These are phyloP conservation scores for Rhododendron ferrugineum DNA, from an alignment of 148 eudicot species.

Conservation along the genomic window DNA sequence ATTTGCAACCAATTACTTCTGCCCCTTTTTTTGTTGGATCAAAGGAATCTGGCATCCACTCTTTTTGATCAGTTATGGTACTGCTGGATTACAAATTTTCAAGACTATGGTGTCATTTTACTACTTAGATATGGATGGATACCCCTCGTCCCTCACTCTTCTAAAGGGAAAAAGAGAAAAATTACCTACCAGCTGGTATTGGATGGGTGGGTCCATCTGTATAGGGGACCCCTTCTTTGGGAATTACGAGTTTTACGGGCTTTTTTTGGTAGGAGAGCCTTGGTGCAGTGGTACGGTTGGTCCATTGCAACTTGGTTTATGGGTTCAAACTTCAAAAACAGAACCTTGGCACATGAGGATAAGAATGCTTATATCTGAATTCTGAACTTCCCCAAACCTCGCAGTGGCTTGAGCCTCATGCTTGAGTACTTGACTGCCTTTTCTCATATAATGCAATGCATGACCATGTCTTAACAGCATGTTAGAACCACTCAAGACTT, in stretches of 20 bases:
- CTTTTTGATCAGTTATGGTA: neutral
- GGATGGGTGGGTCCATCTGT: neutral
- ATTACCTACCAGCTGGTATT: neutral
- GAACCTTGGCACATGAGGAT: neutral
- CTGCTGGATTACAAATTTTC: neutral
- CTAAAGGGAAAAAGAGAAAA: neutral
- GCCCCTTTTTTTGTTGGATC: neutral
- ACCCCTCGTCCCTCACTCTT: neutral
- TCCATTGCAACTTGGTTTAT: neutral
- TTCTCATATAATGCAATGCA: neutral
- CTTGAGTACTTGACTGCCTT: neutral
- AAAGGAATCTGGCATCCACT: neutral
- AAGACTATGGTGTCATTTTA: neutral
- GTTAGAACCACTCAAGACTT: neutral
- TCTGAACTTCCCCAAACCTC: neutral
- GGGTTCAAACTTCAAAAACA: neutral
- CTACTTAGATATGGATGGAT: neutral
- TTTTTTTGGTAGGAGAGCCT: neutral
- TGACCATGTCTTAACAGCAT: neutral
- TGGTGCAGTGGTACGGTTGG: neutral
- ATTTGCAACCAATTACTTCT: neutral
- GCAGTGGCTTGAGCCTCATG: neutral
- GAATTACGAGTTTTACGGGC: neutral
- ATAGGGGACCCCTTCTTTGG: neutral
- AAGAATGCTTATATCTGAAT: neutral